These are phyloP conservation scores for Lachnellula arida DNA, from an alignment of 2,329 filamentous ascomycete species.

Conservation along the genomic window DNA sequence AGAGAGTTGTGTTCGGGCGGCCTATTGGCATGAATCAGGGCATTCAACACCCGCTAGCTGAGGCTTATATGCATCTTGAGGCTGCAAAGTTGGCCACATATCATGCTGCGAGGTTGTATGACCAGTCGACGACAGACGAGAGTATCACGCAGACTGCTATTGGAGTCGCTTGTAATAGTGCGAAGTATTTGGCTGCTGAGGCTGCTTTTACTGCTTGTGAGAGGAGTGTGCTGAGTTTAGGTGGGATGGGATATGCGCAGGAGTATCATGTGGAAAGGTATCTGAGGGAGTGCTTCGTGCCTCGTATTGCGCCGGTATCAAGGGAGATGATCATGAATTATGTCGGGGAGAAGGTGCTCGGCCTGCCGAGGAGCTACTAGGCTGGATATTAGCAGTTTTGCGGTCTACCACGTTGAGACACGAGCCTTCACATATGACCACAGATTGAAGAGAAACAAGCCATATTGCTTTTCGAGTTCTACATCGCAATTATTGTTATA, in stretches of 20 bases:
- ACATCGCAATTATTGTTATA: neutral
- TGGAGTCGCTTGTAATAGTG: slow-evolving; percentile 62
- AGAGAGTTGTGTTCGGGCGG: slow-evolving; percentile 60
- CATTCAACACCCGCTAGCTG: slow-evolving; percentile 60
- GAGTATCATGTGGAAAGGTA: slow-evolving; percentile 64
- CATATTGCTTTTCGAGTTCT: too few species aligned
- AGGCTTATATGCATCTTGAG: slow-evolving; percentile 61
- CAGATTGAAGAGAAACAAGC: neutral
- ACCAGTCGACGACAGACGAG: slow-evolving; percentile 46
- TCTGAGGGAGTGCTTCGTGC: slow-evolving; percentile 60
- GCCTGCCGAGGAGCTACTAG: slow-evolving; percentile 63
- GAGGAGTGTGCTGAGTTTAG: slow-evolving; percentile 53
- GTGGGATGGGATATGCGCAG: slow-evolving; percentile 61
- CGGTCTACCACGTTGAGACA: neutral
- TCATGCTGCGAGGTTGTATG: slow-evolving; percentile 60
- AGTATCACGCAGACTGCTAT: slow-evolving; percentile 51
- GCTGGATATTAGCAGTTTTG: neutral
- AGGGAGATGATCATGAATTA: slow-evolving; percentile 75
- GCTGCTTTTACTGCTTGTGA: slow-evolving; percentile 60
- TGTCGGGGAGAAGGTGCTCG: slow-evolving; percentile 63
- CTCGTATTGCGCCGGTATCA: slow-evolving; percentile 59
- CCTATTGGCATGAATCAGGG: slow-evolving; percentile 64
- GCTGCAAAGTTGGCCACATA: slow-evolving; percentile 61
- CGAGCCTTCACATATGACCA: neutral
- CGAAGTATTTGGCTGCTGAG: slow-evolving; percentile 66